phyloP scores from a whole-genome alignment of 2,329 filamentous ascomycete species.

The Epichloe typhina region DNA sequence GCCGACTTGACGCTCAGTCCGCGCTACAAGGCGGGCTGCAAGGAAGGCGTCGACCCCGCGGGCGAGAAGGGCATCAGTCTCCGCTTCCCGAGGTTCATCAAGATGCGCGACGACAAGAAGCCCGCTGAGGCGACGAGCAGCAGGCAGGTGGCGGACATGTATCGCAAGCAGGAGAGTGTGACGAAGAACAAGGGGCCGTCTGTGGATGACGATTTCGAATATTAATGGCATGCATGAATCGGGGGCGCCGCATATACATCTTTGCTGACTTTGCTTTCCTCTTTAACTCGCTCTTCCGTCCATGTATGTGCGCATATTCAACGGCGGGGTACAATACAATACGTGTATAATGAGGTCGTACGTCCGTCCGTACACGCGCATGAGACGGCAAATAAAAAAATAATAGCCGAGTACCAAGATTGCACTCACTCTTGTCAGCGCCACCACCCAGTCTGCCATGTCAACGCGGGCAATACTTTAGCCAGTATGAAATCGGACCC shows the following conservation, averaged over 20 bases:
- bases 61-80: conserved; percentile 74
- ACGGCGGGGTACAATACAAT: too few relatives aligned
- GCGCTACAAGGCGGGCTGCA: conserved; percentile 79
- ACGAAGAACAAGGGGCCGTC: conserved; percentile 71
- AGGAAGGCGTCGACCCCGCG: conserved; percentile 60
- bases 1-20: conserved; percentile 89
- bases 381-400: too few relatives aligned
- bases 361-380: too few relatives aligned
- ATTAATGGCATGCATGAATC: conserved; percentile 34
- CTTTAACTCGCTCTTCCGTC: not conserved
- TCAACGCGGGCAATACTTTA: too few relatives aligned
- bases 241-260: not conserved
- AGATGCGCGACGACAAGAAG: conserved; percentile 89
- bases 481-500: too few relatives aligned
- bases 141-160: conserved; percentile 90
- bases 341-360: too few relatives aligned
- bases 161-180: conserved; percentile 84
- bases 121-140: conserved; percentile 77
- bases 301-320: not conserved
- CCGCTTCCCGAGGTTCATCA: conserved; percentile 87
- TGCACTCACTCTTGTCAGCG: too few relatives aligned
- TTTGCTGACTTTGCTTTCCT: not conserved
- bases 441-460: too few relatives aligned
- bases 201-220: conserved; percentile 97
- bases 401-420: too few relatives aligned